Evolutionary conservation across 805 yeast genomes (phyloP), one percentile per base, ranked within the genome.

Genomic region (Brettanomyces anomalus): DNA sequence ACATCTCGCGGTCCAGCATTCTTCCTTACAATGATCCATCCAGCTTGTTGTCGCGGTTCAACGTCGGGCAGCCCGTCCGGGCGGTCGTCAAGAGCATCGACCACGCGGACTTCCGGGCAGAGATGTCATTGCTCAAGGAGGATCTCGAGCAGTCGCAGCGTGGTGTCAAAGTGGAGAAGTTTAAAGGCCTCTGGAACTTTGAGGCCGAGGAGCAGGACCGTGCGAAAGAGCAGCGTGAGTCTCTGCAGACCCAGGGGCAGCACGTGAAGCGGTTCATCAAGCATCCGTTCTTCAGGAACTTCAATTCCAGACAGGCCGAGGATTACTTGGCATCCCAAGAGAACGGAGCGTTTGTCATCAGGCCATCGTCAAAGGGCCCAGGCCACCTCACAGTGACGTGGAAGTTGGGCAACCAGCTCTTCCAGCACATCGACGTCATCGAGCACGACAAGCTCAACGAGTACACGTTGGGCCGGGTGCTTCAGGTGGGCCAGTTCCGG

Each of bases 351-450:
- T 76, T 87, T 64, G 95, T 93, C 17, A 84, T 93, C 43, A 76
- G 99, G 52, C 99, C 97, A 16, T 87, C 97, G 0, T 86, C 95
- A 8, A 78, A 81, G 48, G 98, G 98, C 36, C 71, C 76, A 38
- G 85, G 86, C 49, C 96, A 81, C 61, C 71, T 93, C 52, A 88
- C 96, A 3, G 81, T 90, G 35, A 90, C 99, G 0, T 93, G 97
- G 97, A 93, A 93, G 60, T 89, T 93, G 37, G 93, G 85, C 46
- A 90, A 85, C 57, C 84, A 81, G 58, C 66, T 90, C 48, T 93
- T 83, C 65, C 97, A 93, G 60, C 97, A 93, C 60, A 68, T 93
- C 49, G 93, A 88, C 52, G 84, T 93, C 37, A 69, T 79, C 48
- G 97, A 93, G 62, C 72, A 74, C 38, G 79, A 73, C 37, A 78